Evolutionary conservation across 1,139 yeast species (phyloP).

Genomic region (Suhomyces ambrosiae): DNA sequence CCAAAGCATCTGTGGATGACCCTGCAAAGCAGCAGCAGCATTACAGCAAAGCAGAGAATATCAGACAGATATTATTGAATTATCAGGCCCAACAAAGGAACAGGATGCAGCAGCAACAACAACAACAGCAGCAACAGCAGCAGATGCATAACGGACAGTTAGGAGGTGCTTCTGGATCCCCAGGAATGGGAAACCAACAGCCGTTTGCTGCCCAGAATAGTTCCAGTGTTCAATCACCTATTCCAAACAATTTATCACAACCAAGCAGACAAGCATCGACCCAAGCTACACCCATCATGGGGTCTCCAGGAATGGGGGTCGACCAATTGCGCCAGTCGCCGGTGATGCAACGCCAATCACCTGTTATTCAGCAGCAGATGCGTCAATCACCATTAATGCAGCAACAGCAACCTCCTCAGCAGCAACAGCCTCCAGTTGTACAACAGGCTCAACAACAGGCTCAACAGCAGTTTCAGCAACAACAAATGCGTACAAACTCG

Average conservation of each 20-base stretch:
- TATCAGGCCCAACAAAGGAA: constrained; percentile 46
- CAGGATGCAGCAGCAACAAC: constrained; percentile 17
- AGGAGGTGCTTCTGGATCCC: constrained; percentile 2
- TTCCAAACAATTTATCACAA: constrained; percentile 6
- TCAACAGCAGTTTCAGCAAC: constrained; percentile 14
- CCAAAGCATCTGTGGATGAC: constrained; percentile 53
- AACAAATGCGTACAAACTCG: constrained; percentile 6
- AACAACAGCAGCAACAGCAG: constrained; percentile 10
- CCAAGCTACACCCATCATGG: constrained; percentile 18
- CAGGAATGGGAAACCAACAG: constrained; percentile 1
- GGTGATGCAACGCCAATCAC: constrained; percentile 15
- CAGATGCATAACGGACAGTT: constrained; percentile 10
- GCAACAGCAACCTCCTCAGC: constrained; percentile 8
- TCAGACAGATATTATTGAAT: constrained; percentile 50
- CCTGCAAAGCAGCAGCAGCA: constrained; percentile 74
- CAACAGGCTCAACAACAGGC: constrained; percentile 13
- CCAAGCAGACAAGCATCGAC: constrained; percentile 15
- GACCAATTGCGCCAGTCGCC: constrained; percentile 17
- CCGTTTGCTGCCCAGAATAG: constrained; percentile 1
- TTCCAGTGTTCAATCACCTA: constrained; percentile 9
- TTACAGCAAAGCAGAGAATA: constrained; percentile 65
- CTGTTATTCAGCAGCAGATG: constrained; percentile 11
- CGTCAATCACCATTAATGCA: constrained; percentile 13
- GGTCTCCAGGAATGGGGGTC: constrained; percentile 10
- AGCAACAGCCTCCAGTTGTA: constrained; percentile 6